A percentile compares a stretch with the other conserved stretches of the same genome.
Evolutionary conservation across 2,329 filamentous ascomycete species (phyloP).

Genomic region (Sphaerulina vaccinii): DNA sequence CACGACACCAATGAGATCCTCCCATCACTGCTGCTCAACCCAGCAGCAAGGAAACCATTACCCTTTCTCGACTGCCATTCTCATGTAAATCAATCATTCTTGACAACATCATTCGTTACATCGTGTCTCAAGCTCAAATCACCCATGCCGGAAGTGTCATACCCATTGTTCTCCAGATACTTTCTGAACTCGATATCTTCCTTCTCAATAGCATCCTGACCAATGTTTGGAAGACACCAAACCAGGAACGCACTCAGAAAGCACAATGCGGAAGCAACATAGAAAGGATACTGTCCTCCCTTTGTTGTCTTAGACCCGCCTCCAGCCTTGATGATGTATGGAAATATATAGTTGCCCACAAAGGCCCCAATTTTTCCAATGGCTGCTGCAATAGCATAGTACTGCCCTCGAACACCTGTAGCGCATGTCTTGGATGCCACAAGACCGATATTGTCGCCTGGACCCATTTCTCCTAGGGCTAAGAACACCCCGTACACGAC

Average conservation of each 20-base stretch:
- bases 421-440: conserved; percentile 84
- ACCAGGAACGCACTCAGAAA: conserved; percentile 68
- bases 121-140: too few species aligned
- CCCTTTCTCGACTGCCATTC: too few species aligned
- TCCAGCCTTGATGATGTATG: conserved; percentile 59
- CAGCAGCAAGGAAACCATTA: too few species aligned
- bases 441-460: conserved; percentile 88
- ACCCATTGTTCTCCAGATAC: conserved; percentile 72
- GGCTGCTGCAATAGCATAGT: conserved; percentile 69
- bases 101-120: too few species aligned
- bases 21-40: too few species aligned
- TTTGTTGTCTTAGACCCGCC: conserved; percentile 50
- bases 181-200: conserved; percentile 75
- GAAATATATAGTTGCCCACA: conserved; percentile 78
- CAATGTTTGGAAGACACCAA: conserved; percentile 71
- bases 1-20: too few species aligned
- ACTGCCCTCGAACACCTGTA: conserved; percentile 76
- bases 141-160: conserved; percentile 56
- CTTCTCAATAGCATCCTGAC: conserved; percentile 75
- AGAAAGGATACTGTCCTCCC: conserved; percentile 81
- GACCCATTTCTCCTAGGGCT: conserved; percentile 73
- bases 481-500: conserved; percentile 79
- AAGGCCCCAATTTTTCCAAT: conserved; percentile 74
- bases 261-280: conserved; percentile 74
- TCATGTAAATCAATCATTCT: too few species aligned